These are phyloP conservation scores for Salix brachista DNA, from an alignment of 345 rosid species.

Conservation along the genomic window DNA sequence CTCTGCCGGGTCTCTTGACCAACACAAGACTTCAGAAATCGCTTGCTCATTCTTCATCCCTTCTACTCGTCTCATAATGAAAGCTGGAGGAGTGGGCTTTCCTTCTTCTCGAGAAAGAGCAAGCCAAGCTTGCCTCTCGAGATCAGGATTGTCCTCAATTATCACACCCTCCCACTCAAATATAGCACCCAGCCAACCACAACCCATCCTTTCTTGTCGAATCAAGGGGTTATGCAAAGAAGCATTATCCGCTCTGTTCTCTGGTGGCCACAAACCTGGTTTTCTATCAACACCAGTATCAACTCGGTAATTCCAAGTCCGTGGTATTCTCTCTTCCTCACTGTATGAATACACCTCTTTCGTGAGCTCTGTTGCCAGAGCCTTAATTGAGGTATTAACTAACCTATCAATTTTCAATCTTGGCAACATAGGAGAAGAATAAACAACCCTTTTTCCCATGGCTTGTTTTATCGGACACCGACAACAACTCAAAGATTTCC, in stretches of 20 bases:
- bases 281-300: conserved; percentile 46
- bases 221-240: conserved; percentile 80
- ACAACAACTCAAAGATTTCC: conserved; percentile 29
- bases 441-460: conserved; percentile 33
- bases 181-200: conserved; percentile 96
- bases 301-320: conserved; percentile 40
- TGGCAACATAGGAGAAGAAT: conserved; percentile 25
- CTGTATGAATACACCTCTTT: conserved; percentile 63
- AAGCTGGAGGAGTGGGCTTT: conserved; percentile 72
- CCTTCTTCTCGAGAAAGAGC: conserved; percentile 88
- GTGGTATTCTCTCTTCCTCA: conserved; percentile 48
- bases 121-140: conserved; percentile 82
- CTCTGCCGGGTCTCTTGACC: conserved; percentile 84
- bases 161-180: conserved; percentile 97
- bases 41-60: conserved; percentile 99
- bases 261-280: conserved; percentile 77
- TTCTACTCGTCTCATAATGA: conserved; percentile 61
- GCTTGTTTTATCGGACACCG: conserved; percentile 31
- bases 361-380: conserved; percentile 63
- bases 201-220: conserved; percentile 93
- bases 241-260: conserved; percentile 79
- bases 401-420: conserved; percentile 29
- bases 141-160: conserved; percentile 70
- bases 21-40: conserved; percentile 88
- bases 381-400: conserved; percentile 38